Evolutionary conservation across 306 rosid genomes (phyloP), one percentile per base, ranked within the genome.

Genomic region (Vachellia pachyceras): DNA sequence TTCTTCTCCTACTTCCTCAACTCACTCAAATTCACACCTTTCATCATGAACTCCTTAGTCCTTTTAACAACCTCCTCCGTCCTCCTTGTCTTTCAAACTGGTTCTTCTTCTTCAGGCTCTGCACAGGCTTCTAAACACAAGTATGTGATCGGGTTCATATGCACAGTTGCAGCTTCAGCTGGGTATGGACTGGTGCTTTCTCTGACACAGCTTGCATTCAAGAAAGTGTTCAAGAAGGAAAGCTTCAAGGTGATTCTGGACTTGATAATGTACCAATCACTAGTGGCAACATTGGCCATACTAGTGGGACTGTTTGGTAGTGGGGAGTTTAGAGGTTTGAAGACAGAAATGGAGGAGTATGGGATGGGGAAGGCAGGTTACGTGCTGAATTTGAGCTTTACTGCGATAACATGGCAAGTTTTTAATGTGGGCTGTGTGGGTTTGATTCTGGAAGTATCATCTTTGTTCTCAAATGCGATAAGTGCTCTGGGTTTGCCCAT

Each of bases 1-100:
- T 29, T 89, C 40, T 91, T 91, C 83, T 89, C 91, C 33, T 87
- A 64, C 86, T 76, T 89, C 78, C 86, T 91, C 45, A 91, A 88
- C 46, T 76, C 87, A 0, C 87, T 83, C 18, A 64, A 85, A 79
- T 83, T 91, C 88, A 89, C 90, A 22, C 85, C 92, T 20, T 88
- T 41, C 67, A 80, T 83, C 36, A 41, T 83, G 40, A 87, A 87
- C 58, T 86, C 95, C 39, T 83, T 89, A 35, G 86, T 89, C 69
- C 84, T 89, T 67, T 88, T 89, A 39, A 86, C 90, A 7, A 72
- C 89, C 39, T 87, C 93, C 63, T 80, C 90, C 15, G 52, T 79
- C 22, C 86, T 90, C 46, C 11, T 42, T 10, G 46, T 81, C 5
- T 73, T 85, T 80, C 84, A 85, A 49, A 42, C 77, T 1, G 83